phyloP scores from a whole-genome alignment of 495 filamentous ascomycete species.

The Neurospora cerealis region DNA sequence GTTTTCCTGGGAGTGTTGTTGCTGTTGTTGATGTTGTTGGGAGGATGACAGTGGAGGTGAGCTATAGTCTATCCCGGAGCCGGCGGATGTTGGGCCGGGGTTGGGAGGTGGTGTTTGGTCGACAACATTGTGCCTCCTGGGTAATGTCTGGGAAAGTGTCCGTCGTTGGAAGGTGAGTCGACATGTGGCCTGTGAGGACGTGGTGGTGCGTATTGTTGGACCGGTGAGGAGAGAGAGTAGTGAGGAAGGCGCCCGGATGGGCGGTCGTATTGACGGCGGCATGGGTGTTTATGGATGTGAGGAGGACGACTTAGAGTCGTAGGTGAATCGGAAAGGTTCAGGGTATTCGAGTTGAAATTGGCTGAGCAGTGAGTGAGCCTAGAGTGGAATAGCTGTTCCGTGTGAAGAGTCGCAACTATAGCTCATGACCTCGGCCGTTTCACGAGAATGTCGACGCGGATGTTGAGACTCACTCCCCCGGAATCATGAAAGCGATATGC shows the following conservation, averaged over 20 bases:
- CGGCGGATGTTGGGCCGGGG: not conserved
- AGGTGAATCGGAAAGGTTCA: not conserved
- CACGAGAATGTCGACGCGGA: not conserved
- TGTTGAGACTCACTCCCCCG: not conserved
- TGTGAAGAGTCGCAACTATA: not conserved
- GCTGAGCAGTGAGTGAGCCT: not conserved
- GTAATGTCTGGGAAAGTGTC: not conserved
- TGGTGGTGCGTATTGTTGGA: not conserved
- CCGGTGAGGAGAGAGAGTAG: not conserved
- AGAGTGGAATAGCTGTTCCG: not conserved
- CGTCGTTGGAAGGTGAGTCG: not conserved
- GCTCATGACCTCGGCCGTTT: not conserved
- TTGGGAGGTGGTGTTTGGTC: not conserved
- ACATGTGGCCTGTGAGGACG: not conserved
- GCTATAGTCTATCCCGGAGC: conserved; percentile 1
- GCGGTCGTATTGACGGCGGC: not conserved
- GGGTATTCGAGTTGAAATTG: not conserved
- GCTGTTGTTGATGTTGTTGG: not conserved
- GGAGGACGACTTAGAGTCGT: not conserved
- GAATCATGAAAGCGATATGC: not conserved
- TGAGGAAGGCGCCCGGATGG: not conserved
- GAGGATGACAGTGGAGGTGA: not conserved
- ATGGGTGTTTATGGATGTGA: not conserved
- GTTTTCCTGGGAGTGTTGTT: not conserved
- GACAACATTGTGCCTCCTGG: not conserved